Evolutionary conservation across 768 basidiomycete genomes (phyloP), one percentile per base, ranked within the genome.

Genomic region (Trametes cinnabarina): DNA sequence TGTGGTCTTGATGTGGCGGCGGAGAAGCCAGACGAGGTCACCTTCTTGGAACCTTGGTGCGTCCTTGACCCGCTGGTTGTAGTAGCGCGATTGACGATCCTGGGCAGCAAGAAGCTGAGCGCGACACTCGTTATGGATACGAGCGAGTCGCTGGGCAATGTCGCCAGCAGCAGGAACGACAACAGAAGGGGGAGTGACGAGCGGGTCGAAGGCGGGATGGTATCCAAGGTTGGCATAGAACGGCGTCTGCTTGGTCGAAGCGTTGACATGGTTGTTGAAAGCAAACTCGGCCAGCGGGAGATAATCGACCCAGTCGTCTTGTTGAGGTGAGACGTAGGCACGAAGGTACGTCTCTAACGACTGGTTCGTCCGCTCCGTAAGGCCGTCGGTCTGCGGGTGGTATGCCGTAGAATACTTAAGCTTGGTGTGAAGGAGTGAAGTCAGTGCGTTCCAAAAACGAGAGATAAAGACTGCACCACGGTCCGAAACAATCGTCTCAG

Each of bases 1-100:
- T n/a, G 68, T 73, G 11, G 77, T 78, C 26, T 68, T 68, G 63
- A 79, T 76, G 58, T 79, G 73, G n/a, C n/a, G n/a, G n/a, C n/a
- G n/a, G n/a, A n/a, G n/a, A n/a, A n/a, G n/a, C n/a, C n/a, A n/a
- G n/a, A n/a, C n/a, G n/a, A n/a, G n/a, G n/a, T n/a, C n/a, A n/a
- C n/a, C n/a, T n/a, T n/a, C n/a, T n/a, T n/a, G 22, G 55, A 72
- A 71, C 14, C 68, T 50, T 0, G 74, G 76, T 2, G 68, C 61
- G 4, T 70, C 68, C 7, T 65, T 35, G 26, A 58, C 57, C 11
- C 67, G 59, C 26, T 61, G 34, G 58, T 78, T 60, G 61, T 71
- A 73, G 48, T 68, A 69, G 30, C 66, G 60, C 3, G 65, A 42
- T 57, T 73, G 70, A 0, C 44, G 49, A 23, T 71, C 65, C 56